Evolutionary conservation across 140 eudicot species (phyloP).

Genomic region (Oenanthe javanica): DNA sequence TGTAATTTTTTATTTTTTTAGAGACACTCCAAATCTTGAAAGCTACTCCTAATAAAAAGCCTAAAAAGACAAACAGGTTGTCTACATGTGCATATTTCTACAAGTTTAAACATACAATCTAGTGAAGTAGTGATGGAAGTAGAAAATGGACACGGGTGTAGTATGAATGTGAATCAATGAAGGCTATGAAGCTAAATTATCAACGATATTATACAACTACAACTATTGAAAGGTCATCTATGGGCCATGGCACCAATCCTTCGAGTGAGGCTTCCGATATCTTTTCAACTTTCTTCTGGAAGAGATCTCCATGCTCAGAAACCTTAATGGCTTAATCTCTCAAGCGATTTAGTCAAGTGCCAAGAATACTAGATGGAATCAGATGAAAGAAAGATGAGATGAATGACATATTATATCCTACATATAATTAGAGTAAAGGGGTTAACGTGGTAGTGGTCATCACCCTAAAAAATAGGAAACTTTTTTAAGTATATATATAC

Average conservation of each 20-base stretch:
- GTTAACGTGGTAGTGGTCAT: no score
- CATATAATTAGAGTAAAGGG: no score
- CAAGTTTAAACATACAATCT: not conserved
- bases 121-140: not conserved
- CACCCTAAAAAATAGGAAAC: no score
- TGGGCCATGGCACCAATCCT: not conserved
- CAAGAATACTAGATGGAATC: not conserved
- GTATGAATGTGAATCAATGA: not conserved
- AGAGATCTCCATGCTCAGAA: not conserved
- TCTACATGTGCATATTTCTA: not conserved
- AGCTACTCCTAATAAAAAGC: no score
- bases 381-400: conserved; percentile 1
- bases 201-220: conserved; percentile 1
- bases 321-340: not conserved
- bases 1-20: no score
- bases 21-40: not conserved
- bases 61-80: no score
- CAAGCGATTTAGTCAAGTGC: not conserved
- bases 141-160: not conserved
- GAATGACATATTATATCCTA: no score
- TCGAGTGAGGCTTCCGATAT: not conserved
- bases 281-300: not conserved
- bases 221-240: not conserved
- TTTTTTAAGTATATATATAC: no score
- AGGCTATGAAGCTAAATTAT: not conserved